A percentile compares a stretch with the other conserved stretches of the same genome.
phyloP scores from a whole-genome alignment of 768 basidiomycete species.

The Macrolepiota dolichaula region DNA sequence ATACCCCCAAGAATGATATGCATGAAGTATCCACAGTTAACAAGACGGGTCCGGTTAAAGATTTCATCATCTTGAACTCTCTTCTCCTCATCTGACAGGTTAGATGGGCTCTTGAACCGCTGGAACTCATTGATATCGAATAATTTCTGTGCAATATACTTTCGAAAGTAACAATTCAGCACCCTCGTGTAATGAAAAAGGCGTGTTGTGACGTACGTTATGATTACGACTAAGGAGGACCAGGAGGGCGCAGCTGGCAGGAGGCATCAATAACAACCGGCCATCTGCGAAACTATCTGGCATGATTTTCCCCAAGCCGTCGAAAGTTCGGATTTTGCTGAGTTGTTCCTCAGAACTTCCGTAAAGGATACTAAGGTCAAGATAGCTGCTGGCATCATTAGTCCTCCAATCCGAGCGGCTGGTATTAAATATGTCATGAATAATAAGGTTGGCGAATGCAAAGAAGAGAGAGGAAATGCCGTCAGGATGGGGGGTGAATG shows the following conservation, averaged over 20 bases:
- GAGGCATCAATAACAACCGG: conserved; percentile 69
- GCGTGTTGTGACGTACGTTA: conserved; percentile 43
- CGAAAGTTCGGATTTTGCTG: conserved; percentile 50
- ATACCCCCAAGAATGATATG: conserved; percentile 59
- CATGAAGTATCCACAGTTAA: conserved; percentile 73
- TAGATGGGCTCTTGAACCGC: conserved; percentile 32
- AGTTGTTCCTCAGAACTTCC: conserved; percentile 50
- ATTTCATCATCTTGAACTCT: conserved; percentile 70
- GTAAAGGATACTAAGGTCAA: conserved; percentile 75
- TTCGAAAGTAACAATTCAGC: conserved; percentile 6
- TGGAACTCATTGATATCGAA: conserved; percentile 65
- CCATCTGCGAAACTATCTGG: conserved; percentile 70
- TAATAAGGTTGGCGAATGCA: conserved; percentile 74
- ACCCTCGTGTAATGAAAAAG: conserved; percentile 1
- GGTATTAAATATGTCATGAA: conserved; percentile 69
- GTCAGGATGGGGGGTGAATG: conserved; percentile 54
- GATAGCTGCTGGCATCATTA: conserved; percentile 69
- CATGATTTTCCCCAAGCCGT: conserved; percentile 66
- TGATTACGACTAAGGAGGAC: conserved; percentile 73
- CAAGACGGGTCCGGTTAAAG: conserved; percentile 67
- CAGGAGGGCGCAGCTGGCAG: conserved; percentile 62
- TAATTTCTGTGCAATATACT: conserved; percentile 72
- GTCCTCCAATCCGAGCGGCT: conserved; percentile 44
- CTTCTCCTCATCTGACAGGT: conserved; percentile 18
- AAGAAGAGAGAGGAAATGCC: conserved; percentile 76